These are phyloP conservation scores for Ustilago cynodontis DNA, from an alignment of 1,284 basidiomycete species.

Conservation along the genomic window DNA sequence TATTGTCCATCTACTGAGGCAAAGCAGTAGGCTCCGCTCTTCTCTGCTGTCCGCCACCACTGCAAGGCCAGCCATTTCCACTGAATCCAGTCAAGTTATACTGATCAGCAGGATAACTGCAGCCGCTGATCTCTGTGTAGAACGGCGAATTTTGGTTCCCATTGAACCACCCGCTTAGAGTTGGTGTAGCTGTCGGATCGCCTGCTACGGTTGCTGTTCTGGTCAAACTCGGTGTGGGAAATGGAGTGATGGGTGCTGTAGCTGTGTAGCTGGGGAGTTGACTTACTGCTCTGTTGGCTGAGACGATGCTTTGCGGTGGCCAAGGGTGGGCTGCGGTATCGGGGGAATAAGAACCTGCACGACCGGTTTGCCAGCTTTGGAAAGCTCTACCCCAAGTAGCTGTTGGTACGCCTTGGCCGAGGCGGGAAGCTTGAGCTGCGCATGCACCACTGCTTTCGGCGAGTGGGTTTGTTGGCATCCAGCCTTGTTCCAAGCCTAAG, in stretches of 20 bases:
- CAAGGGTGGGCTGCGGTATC: slow-evolving; percentile 35
- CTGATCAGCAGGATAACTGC: slow-evolving; percentile 49
- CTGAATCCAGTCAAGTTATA: slow-evolving; percentile 40
- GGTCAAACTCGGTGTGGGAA: slow-evolving; percentile 42
- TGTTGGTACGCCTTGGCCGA: slow-evolving; percentile 13
- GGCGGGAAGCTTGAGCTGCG: slow-evolving; percentile 25
- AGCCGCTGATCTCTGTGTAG: slow-evolving; percentile 49
- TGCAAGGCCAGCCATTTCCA: slow-evolving; percentile 48
- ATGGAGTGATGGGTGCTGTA: slow-evolving; percentile 34
- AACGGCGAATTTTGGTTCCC: slow-evolving; percentile 24
- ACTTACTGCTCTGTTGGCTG: slow-evolving; percentile 36
- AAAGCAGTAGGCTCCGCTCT: slow-evolving; percentile 6
- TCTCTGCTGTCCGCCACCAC: slow-evolving; percentile 28
- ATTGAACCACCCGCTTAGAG: slow-evolving; percentile 44
- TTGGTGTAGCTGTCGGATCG: slow-evolving; percentile 35
- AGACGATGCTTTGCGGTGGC: slow-evolving; percentile 48
- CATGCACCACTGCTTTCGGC: slow-evolving; percentile 39
- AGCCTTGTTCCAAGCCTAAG: slow-evolving; percentile 64
- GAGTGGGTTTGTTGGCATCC: slow-evolving; percentile 59
- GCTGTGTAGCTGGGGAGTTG: slow-evolving; percentile 52
- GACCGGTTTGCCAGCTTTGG: slow-evolving; percentile 54
- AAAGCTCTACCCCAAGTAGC: slow-evolving; percentile 47
- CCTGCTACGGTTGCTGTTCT: slow-evolving; percentile 33
- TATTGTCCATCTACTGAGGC: slow-evolving; percentile 17
- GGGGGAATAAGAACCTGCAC: slow-evolving; percentile 39